Evolutionary conservation across 345 rosid genomes (phyloP).

Genomic region (Eucalyptus sp.): DNA sequence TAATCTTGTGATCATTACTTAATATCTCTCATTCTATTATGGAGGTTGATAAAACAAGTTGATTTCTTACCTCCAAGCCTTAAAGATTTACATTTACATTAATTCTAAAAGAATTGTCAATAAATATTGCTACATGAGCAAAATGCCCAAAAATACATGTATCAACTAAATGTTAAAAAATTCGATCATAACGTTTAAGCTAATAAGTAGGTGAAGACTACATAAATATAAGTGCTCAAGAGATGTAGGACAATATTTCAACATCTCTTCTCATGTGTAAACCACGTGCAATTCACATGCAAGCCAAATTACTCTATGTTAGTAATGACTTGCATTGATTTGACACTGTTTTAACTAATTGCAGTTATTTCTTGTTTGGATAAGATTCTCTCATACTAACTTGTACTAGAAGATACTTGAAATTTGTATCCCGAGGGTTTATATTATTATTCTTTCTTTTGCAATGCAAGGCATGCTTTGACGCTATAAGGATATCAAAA

Average conservation of each 20-base stretch:
- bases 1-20: neutral
- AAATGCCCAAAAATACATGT: neutral
- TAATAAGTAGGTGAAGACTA: no score
- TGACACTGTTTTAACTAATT: neutral
- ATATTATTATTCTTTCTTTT: conserved; percentile 69
- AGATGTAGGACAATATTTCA: no score
- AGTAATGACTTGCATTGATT: neutral
- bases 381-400: conserved; percentile 52
- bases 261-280: no score
- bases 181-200: no score
- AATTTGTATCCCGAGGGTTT: conserved; percentile 57
- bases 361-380: neutral
- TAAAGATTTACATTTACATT: conserved; percentile 47
- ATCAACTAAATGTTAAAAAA: no score
- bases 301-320: neutral
- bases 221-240: no score
- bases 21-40: conserved; percentile 35
- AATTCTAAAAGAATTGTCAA: conserved; percentile 71
- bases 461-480: conserved; percentile 90
- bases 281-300: no score
- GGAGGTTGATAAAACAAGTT: conserved; percentile 42
- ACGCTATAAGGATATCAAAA: conserved; percentile 80
- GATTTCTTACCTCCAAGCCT: conserved; percentile 52
- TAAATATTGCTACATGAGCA: neutral
- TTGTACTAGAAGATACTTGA: conserved; percentile 61